These are phyloP conservation scores for Cicer chorassanicum DNA, from an alignment of 306 rosid species.

Conservation along the genomic window DNA sequence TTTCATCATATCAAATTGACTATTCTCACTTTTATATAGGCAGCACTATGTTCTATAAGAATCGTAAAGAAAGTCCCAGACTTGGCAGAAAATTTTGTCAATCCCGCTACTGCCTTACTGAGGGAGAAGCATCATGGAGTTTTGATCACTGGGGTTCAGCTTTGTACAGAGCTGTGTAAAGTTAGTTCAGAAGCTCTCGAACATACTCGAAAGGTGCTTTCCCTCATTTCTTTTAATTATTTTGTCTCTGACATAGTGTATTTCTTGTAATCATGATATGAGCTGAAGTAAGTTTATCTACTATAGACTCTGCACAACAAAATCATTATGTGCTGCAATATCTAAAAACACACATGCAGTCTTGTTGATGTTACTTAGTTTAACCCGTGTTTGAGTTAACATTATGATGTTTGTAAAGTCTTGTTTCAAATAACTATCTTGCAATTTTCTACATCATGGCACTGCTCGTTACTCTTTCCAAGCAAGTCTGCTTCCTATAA, in stretches of 20 bases:
- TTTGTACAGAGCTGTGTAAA: conserved; percentile 94
- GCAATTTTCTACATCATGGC: conserved; percentile 21
- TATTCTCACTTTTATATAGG: conserved; percentile 61
- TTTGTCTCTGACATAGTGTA: conserved; percentile 23
- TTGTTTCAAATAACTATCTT: conserved; percentile 21
- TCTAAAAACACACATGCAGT: conserved; percentile 4
- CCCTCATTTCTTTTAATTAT: conserved; percentile 22
- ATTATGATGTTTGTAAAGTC: conserved; percentile 20
- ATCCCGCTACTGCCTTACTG: conserved; percentile 85
- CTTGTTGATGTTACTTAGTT: conserved; percentile 2
- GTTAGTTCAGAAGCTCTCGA: conserved; percentile 85
- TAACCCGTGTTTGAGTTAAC: not conserved
- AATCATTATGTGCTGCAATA: conserved; percentile 22
- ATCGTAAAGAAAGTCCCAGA: conserved; percentile 98
- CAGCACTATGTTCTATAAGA: conserved; percentile 93
- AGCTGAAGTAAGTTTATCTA: conserved; percentile 31
- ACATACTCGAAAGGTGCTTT: conserved; percentile 77
- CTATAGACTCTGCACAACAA: conserved; percentile 30
- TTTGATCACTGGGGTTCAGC: conserved; percentile 94
- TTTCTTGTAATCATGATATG: conserved; percentile 34
- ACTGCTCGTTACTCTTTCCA: conserved; percentile 23
- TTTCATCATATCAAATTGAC: conserved; percentile 46
- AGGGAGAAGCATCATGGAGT: conserved; percentile 98
- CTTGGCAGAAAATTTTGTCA: conserved; percentile 91
- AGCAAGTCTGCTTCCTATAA: conserved; percentile 32